Evolutionary conservation across 208 protist species (phyloP), one percentile per base, ranked within the genome.

Genomic region (Trypanosoma lewisi): DNA sequence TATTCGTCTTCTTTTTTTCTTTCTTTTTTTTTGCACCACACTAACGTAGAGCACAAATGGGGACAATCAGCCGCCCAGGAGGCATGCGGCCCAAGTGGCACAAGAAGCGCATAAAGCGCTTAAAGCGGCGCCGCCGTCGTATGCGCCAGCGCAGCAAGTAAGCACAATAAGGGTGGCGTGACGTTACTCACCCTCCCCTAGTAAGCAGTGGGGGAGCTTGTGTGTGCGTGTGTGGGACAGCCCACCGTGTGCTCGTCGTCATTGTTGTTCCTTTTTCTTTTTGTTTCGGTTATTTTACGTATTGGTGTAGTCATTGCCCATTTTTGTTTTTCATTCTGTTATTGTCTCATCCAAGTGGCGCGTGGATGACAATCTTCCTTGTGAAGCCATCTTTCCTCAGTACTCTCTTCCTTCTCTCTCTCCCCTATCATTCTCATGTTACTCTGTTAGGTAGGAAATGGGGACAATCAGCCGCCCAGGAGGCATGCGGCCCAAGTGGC

Each of bases 81-180:
- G 89, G 89, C 45, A 95, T 95, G 89, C 83, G 89, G 74, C 89
- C 89, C 37, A 95, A 95, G 80, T 95, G 89, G 89, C 81, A 89
- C 75, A 95, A 95, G 86, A 95, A 95, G 84, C 82, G 89, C 76
- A 85, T 95, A 89, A 92, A 95, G 82, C 85, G 89, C 75, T 74
- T 95, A 74, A 95, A 95, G 86, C 82, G 70, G 37, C 73, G 82
- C 57, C 85, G 89, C 68, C 80, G 89, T 79, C 85, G 82, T 67
- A 91, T 91, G 84, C 85, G 89, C 65, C 89, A 95, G 70, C 85
- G 89, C 77, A 85, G 82, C 82, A 95, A 95, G 84, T 95, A 92
- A 88, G 55, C 44, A 45, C 19, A 16, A 14, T 28, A 16, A 14
- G 34, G 8, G 14, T 25, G 6, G n/a, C 2, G 37, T 17, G 28